Base-by-base conservation (phyloP, 257 asterid genomes). In the Haberlea rhodopensis region DNA sequence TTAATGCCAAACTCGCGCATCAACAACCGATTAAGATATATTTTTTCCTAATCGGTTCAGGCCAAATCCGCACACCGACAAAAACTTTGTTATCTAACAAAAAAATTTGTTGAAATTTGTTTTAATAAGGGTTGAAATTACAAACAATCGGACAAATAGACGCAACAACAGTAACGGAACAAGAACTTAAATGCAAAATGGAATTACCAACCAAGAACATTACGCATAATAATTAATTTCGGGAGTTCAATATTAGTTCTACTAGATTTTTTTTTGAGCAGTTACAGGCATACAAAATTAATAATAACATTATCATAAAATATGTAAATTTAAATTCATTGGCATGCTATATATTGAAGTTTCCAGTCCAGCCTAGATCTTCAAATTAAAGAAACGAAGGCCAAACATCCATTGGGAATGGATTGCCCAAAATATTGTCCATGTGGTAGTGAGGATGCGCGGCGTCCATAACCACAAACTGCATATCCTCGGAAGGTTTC, bases 401-500 rank as follows among this genome's bases (percentile, higher is more conserved):
- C 1, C 97, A 84, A 43, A 92, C 77, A 56, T 92, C 97, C 96
- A 92, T 84, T 0, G 99, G 75, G n/a, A 74, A 92, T 20, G 95
- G 87, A 56, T 82, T 81, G 25, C 89, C 96, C 23, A 87, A 37
- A 31, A 85, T 88, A 29, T 71, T 82, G 67, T 87, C 95, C 88
- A 89, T 79, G 77, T 84, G 87, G 65, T 85, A 85, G 67, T 81
- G 90, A 21, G 83, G 87, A 40, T 84, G 87, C 2, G 87, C 59
- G 3, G 95, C 92, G 55, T 92, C 99, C 99, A 92, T 89, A 68
- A 87, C 97, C 57, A 92, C 96, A 52, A 92, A 86, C 73, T 92
- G 99, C 95, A 89, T 82, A 11, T 92, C 99, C 68, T 92, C 99
- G 0, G 99, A 85, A 0, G 99, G 99, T 62, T 92, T 92, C 98